Percentiles rank a stretch among this genome's conserved stretches.
Evolutionary conservation across 192 early-diverging fungal species (phyloP).

Genomic region (Rhizophagus prolifer): DNA sequence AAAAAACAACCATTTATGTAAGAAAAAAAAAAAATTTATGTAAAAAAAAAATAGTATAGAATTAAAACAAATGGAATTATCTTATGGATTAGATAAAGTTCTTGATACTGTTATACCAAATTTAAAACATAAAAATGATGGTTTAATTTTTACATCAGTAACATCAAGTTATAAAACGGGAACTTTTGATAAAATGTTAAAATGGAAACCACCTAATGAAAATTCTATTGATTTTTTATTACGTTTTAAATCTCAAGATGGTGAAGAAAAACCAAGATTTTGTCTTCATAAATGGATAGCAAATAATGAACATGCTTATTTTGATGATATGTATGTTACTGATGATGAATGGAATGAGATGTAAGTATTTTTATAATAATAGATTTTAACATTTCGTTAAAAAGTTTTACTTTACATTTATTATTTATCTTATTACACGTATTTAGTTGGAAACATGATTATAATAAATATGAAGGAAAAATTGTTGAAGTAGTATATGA

Average conservation of each 20-base stretch:
- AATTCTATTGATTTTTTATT: constrained; percentile 79
- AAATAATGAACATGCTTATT: constrained; percentile 38
- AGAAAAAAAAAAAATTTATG: no score
- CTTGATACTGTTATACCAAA: constrained; percentile 57
- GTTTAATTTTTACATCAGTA: constrained; percentile 73
- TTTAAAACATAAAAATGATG: constrained; percentile 69
- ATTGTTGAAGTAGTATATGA: constrained; percentile 69
- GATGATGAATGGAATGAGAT: constrained; percentile 55
- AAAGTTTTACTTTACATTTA: no score
- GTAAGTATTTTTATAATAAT: no score
- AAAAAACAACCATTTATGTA: no score
- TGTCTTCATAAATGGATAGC: constrained; percentile 49
- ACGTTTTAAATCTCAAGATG: constrained; percentile 24
- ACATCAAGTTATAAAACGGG: constrained; percentile 62
- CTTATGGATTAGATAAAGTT: constrained; percentile 62
- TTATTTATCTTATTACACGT: no score
- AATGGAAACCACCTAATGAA: constrained; percentile 84
- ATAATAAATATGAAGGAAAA: constrained; percentile 46
- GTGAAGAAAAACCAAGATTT: constrained; percentile 44
- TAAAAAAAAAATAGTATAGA: constrained; percentile 48
- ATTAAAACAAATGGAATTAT: constrained; percentile 66
- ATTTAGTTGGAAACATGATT: constrained; percentile 34
- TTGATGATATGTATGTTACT: constrained; percentile 55
- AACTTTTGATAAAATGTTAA: constrained; percentile 71
- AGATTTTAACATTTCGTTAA: no score